These are phyloP conservation scores for Apiospora malaysiana DNA, from an alignment of 2,329 filamentous ascomycete species.

Conservation along the genomic window DNA sequence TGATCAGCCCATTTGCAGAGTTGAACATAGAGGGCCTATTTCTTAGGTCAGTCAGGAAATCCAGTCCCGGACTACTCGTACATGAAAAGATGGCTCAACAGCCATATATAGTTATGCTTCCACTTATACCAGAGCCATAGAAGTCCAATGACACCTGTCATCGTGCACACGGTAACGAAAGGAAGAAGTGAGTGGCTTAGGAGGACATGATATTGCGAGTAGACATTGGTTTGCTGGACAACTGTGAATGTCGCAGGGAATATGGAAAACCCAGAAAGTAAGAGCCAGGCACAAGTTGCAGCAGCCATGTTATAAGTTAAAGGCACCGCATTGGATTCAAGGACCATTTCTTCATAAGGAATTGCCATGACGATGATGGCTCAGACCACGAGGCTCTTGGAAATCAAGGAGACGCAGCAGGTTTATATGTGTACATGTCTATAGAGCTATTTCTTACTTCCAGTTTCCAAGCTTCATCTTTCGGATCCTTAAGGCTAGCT, in stretches of 20 bases:
- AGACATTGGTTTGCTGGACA: not conserved
- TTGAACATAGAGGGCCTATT: conserved; percentile 3
- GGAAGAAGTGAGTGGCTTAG: not conserved
- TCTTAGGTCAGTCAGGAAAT: not conserved
- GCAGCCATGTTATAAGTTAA: not conserved
- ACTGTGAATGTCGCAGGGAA: not conserved
- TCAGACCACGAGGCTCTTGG: not conserved
- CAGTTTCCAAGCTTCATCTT: not conserved
- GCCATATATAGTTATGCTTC: conserved; percentile 2
- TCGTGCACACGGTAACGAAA: not conserved
- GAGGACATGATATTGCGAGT: not conserved
- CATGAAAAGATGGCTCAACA: not conserved
- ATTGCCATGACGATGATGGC: not conserved
- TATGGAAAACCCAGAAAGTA: not conserved
- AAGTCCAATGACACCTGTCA: not conserved
- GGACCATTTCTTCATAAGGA: not conserved
- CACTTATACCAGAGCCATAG: conserved; percentile 1
- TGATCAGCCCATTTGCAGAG: not conserved
- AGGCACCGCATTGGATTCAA: not conserved
- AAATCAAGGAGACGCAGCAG: not conserved
- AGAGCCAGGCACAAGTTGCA: not conserved
- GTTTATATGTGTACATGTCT: conserved; percentile 2
- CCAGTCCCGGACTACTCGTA: not conserved
- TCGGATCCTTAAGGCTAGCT: not conserved
- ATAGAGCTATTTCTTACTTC: conserved; percentile 2